Evolutionary conservation across 2,329 filamentous ascomycete species (phyloP).

Genomic region (Scytalidium lignicola): DNA sequence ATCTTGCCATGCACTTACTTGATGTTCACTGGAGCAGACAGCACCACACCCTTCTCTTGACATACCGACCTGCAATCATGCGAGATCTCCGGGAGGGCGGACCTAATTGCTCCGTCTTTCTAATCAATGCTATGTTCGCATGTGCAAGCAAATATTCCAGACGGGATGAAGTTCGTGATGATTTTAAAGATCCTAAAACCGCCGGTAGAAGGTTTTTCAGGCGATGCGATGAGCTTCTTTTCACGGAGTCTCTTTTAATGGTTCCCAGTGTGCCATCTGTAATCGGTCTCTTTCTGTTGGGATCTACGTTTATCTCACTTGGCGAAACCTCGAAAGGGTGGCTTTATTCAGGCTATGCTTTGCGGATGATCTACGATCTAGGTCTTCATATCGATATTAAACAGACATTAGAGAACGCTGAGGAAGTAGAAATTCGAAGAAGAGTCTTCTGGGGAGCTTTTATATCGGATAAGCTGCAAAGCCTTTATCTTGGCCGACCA

Average conservation of each 20-base stretch:
- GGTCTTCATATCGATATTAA: slow-evolving; percentile 43
- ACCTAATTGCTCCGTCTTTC: slow-evolving; percentile 31
- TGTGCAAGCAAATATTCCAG: slow-evolving; percentile 34
- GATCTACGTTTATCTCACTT: slow-evolving; percentile 20
- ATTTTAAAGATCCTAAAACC: slow-evolving; percentile 29
- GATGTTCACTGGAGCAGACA: slow-evolving; percentile 35
- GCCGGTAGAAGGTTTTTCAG: slow-evolving; percentile 33
- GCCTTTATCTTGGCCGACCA: slow-evolving; percentile 49
- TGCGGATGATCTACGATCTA: slow-evolving; percentile 50
- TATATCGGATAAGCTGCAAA: slow-evolving; percentile 47
- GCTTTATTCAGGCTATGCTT: slow-evolving; percentile 53
- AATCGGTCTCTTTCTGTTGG: slow-evolving; percentile 22
- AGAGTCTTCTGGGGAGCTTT: slow-evolving; percentile 31
- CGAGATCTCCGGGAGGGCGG: slow-evolving; percentile 32
- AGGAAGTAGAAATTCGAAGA: slow-evolving; percentile 27
- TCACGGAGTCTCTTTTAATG: slow-evolving; percentile 14
- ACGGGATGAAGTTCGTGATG: slow-evolving; percentile 28
- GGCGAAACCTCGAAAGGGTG: slow-evolving; percentile 33
- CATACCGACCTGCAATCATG: slow-evolving; percentile 35
- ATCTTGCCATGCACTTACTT: slow-evolving; percentile 32
- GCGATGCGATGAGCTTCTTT: slow-evolving; percentile 16
- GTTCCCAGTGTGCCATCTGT: slow-evolving; percentile 22
- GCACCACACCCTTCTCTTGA: slow-evolving; percentile 32
- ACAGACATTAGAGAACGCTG: slow-evolving; percentile 26
- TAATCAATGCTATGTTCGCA: slow-evolving; percentile 38